Percentiles rank a stretch among this genome's conserved stretches.
These are phyloP conservation scores for Closterium sp. DNA, from an alignment of 139 green algal species.

Conservation along the genomic window DNA sequence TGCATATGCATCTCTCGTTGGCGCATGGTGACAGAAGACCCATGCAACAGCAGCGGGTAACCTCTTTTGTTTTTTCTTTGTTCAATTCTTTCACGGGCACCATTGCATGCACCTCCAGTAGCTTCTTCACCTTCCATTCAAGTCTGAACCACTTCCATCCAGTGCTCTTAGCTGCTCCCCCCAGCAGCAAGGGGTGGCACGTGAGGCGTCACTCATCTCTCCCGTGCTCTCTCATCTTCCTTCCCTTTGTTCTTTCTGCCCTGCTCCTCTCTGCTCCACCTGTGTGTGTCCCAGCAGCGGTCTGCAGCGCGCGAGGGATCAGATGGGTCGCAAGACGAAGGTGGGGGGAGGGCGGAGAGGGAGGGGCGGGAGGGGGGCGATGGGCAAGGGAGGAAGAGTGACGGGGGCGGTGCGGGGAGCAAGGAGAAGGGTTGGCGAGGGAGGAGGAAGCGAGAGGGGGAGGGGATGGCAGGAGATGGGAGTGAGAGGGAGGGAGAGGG, in stretches of 20 bases:
- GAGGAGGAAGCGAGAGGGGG: background rate
- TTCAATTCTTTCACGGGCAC: too few species aligned
- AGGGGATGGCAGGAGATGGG: background rate
- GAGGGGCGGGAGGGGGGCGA: background rate
- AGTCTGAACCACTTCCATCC: background rate
- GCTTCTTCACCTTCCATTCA: background rate
- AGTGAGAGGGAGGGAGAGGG: background rate
- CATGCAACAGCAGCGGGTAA: too few species aligned
- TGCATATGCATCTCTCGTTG: constrained; percentile 22
- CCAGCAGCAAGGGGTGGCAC: background rate
- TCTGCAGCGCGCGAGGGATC: background rate
- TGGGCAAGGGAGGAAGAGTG: background rate
- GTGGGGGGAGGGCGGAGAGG: background rate
- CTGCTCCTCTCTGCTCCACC: background rate
- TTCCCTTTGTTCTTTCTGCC: background rate
- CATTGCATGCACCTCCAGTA: background rate
- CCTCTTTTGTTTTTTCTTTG: too few species aligned
- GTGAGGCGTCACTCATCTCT: background rate
- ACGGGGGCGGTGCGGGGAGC: background rate
- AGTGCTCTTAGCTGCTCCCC: background rate
- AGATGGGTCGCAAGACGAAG: background rate
- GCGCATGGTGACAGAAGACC: background rate
- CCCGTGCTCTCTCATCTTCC: background rate
- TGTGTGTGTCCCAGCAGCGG: background rate
- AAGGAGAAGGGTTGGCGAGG: background rate